Evolutionary conservation across 2,329 filamentous ascomycete genomes (phyloP).

Genomic region (Penicillium sp.): DNA sequence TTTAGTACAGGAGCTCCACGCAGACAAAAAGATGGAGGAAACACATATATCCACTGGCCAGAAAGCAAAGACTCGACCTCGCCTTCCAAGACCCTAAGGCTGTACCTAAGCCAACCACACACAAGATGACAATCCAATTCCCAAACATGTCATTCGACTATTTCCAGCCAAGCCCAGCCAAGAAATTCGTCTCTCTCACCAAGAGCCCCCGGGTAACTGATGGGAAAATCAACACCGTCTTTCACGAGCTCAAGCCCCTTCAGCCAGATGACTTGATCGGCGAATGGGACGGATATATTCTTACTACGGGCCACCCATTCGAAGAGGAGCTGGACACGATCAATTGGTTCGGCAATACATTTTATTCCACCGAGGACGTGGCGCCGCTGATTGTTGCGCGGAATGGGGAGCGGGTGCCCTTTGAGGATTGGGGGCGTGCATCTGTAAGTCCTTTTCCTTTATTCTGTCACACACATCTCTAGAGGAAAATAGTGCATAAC

Average conservation of each 20-base stretch:
- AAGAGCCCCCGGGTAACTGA: constrained; percentile 5
- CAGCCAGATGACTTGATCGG: constrained; percentile 28
- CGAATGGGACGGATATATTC: constrained; percentile 30
- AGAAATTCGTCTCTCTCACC: constrained; percentile 11
- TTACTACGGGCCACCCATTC: constrained; percentile 29
- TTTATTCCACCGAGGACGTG: constrained; percentile 31
- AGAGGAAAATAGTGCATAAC: too few relatives aligned
- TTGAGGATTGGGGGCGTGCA: constrained; percentile 18
- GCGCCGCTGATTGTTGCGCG: constrained; percentile 30
- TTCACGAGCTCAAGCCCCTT: constrained; percentile 22
- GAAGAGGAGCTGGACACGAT: constrained; percentile 23
- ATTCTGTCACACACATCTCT: background rate
- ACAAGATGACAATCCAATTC: constrained; percentile 13
- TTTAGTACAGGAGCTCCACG: background rate
- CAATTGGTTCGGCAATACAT: constrained; percentile 36
- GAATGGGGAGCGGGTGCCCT: constrained; percentile 13
- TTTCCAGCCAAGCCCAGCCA: constrained; percentile 13
- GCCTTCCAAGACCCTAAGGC: background rate
- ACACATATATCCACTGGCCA: background rate
- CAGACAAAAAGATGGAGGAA: background rate
- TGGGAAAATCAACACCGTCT: constrained; percentile 5
- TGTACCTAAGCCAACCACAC: background rate
- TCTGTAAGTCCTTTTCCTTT: constrained; percentile 7
- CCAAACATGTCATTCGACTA: constrained; percentile 13
- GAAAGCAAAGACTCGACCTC: background rate